These are phyloP conservation scores for Lagenidium giganteum DNA, from an alignment of 352 stramenopile genomes.

Conservation along the genomic window DNA sequence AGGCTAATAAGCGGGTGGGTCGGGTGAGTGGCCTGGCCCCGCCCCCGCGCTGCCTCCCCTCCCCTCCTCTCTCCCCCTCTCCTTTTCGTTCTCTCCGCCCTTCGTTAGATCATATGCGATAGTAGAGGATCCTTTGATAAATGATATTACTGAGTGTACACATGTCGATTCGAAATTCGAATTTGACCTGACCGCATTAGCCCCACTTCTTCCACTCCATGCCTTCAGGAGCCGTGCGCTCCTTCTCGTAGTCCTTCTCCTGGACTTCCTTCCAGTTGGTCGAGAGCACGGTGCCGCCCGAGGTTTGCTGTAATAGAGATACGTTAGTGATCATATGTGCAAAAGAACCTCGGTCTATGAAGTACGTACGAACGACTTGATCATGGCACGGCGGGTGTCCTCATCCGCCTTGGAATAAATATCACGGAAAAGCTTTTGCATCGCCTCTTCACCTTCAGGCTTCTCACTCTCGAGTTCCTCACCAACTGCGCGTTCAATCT, in stretches of 20 bases:
- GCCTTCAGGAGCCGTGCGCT: constrained; percentile 74
- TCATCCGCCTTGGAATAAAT: constrained; percentile 91
- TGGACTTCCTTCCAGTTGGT: constrained; percentile 91
- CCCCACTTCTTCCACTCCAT: constrained; percentile 91
- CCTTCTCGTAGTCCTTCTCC: constrained; percentile 88
- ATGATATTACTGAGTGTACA: no score
- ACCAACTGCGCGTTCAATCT: constrained; percentile 74
- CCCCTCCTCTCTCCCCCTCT: no score
- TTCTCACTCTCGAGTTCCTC: constrained; percentile 86
- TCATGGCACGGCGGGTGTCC: constrained; percentile 89
- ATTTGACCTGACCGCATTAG: no score
- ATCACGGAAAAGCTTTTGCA: constrained; percentile 90
- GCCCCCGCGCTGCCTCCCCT: no score
- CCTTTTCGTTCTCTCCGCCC: no score
- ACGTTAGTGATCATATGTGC: neutral
- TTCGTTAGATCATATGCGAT: no score
- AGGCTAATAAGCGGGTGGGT: no score
- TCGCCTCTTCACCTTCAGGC: constrained; percentile 87
- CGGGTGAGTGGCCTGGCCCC: no score
- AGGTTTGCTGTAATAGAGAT: constrained; percentile 70
- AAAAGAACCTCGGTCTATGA: neutral
- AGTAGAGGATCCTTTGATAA: no score
- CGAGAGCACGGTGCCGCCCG: constrained; percentile 87
- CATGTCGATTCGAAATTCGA: no score
- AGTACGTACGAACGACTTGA: constrained; percentile 87